Base-by-base conservation (phyloP, 75 land plant genomes). In the Azolla pinnata region DNA sequence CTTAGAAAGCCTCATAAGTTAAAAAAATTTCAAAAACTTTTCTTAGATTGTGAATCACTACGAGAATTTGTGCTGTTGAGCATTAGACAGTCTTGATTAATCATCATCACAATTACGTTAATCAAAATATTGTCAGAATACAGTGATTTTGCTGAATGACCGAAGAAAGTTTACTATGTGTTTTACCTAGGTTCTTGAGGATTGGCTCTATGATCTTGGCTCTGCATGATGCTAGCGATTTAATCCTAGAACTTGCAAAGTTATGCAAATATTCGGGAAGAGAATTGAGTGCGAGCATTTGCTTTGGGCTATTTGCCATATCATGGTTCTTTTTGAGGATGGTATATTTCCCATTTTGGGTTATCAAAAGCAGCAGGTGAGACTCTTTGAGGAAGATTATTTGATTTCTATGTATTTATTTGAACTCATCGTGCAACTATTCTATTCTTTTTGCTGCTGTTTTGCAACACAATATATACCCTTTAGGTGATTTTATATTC, bases 221-320 rank as follows among this genome's bases (percentile, higher is more conserved):
- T 24, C 64, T 93, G 18, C 98, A 93, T 70, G 98, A 93, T 78
- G 84, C 81, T 52, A 85, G 98, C 64, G 98, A 93, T 75, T 87
- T 93, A 1, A 87, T 93, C 21, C 49, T 93, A 67, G 98, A 93
- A 72, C 68, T 77, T 30, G 98, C 98, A 23, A 93, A 93, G 72
- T 65, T 93, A 27, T 85, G 75, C 62, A 93, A 93, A 67, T 93
- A 93, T 61, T 70, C 81, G 44, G 91, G 79, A 56, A 81, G 69
- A 28, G 98, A 93, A 64, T 40, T 83, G 33, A 90, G 66, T 54
- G 96, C 98, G 28, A 89, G 90, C 64, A 60, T 90, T 16, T 65
- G 51, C 73, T 93, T 93, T 77, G 93, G 87, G 31, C 68, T 85
- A 54, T 75, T 83, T 67, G 97, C 84, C 2, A 24, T 83, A 29